Evolutionary conservation across 805 yeast genomes (phyloP), one percentile per base, ranked within the genome.

Genomic region (Sugiyamaella mastotermitis): DNA sequence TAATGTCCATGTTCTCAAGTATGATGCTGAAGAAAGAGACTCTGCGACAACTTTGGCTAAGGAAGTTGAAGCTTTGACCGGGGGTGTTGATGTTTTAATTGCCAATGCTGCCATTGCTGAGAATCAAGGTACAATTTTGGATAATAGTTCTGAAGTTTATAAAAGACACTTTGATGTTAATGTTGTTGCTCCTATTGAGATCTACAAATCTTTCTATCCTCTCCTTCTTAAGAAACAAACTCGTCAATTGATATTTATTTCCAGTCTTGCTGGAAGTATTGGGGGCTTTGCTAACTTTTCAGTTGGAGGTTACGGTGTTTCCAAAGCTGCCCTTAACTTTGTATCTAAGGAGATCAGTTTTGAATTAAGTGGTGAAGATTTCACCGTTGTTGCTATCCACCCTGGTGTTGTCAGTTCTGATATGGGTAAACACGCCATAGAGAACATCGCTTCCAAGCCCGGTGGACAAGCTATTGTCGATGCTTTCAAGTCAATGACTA

Each of bases 321-420:
- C 65, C 9, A 64, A 65, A 46, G 65, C 68, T 5, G 68, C 64
- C 1, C 35, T 63, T 37, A 62, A 64, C 49, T 56, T 50, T 43
- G 38, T 57, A 6, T 48, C 46, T 10, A 52, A 44, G 31, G 52
- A 51, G 15, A 23, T 64, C 20, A 41, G 57, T 22, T 13, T 15
- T 23, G 66, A 64, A 37, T 33, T 55, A 20, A 42, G 37, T 5
- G 29, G 31, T 2, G 52, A 58, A 28, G 58, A 51, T 0, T 60
- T 52, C 39, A 54, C 47, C 8, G 51, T 57, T 22, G 43, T 60
- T 14, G 46, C 64, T 3, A 10, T 63, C 10, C 65, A 63, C 35
- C 72, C 72, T 1, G 70, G 71, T 23, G 21, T 51, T 10, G 68
- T 67, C 7, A 9, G 37, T 6, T 60, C 64, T 24, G 68, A 64